A percentile compares a stretch with the other conserved stretches of the same genome.
Conservation (phyloP, 805 yeast species). For the Starmerella potacharoeniae region DNA sequence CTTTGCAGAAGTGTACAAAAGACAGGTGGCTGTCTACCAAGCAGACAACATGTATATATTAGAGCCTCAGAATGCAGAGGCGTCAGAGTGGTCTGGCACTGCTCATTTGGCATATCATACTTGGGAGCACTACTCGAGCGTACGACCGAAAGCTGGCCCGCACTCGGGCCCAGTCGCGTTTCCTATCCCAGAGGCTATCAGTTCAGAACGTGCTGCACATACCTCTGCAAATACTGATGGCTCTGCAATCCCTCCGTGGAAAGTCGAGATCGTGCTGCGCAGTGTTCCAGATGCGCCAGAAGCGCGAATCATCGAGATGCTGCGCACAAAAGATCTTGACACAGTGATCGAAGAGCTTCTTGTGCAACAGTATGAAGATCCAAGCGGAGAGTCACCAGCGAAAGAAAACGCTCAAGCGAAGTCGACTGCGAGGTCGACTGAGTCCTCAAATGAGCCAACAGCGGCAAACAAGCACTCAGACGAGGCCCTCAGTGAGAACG, state of each 20-base stretch:
- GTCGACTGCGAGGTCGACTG: not conserved
- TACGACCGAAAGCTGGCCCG: slow-evolving; percentile 32
- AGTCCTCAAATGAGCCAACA: too few relatives aligned
- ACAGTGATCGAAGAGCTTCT: slow-evolving; percentile 27
- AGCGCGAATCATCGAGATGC: slow-evolving; percentile 8
- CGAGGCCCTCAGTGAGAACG: too few relatives aligned
- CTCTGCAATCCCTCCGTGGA: slow-evolving; percentile 23
- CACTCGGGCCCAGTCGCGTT: slow-evolving; percentile 25
- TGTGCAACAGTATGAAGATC: slow-evolving; percentile 8
- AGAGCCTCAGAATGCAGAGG: slow-evolving; percentile 13
- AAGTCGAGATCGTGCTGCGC: slow-evolving; percentile 24
- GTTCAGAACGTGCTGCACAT: not conserved
- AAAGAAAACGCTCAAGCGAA: not conserved
- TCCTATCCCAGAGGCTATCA: slow-evolving; percentile 1
- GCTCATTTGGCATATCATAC: slow-evolving; percentile 33
- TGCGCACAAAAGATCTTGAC: slow-evolving; percentile 19
- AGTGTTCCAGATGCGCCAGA: slow-evolving; percentile 23
- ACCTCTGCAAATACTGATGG: not conserved
- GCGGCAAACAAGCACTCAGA: too few relatives aligned
- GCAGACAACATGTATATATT: slow-evolving; percentile 30
- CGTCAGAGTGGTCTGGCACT: not conserved
- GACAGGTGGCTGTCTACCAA: slow-evolving; percentile 32
- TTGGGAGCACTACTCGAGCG: slow-evolving; percentile 37
- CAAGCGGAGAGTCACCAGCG: not conserved
- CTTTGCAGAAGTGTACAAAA: slow-evolving; percentile 28